Evolutionary conservation across 495 filamentous ascomycete species (phyloP), one percentile per base, ranked within the genome.

Genomic region (Neurospora sp.): DNA sequence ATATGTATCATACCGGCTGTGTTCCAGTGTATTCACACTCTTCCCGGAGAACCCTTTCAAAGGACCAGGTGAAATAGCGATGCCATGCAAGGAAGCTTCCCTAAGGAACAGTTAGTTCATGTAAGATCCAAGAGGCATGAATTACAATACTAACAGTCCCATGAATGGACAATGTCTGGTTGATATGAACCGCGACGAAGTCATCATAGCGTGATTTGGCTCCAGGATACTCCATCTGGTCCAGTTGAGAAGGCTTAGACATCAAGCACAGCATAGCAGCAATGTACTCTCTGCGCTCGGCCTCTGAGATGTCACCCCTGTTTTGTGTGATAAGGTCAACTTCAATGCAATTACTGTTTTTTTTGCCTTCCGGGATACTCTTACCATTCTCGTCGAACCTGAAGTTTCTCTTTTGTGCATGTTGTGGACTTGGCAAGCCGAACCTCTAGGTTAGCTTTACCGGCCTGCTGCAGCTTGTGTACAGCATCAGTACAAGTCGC

Each of bases 11-110:
- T 75, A 81, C 81, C 48, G 79, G 76, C 77, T 81, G 78, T 36
- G 73, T 82, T 36, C 90, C 90, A 10, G 77, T 87, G 76, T 91
- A 93, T 38, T 89, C 90, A 78, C 92, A 93, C 77, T 94, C 91
- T 9, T 87, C 84, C 36, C 86, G 83, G 28, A 93, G 85, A 0
- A 87, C 88, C 73, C 88, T 83, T 77, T 93, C 91, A 75, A 89
- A 92, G 4, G 84, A 79, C 79, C 82, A 89, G 62, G 86, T 85
- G 77, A 87, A 93, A 78, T 91, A 90, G 13, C 92, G 84, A 78
- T 93, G 92, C 90, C 91, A 94, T 19, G 88, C 81, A 19, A 93
- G 81, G 81, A 94, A 92, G 74, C 85, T 88, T 4, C 89, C 90
- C 84, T 78, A 82, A 31, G 36, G 38, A 7, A 48, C 9, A 9